phyloP scores from a whole-genome alignment of 2,329 filamentous ascomycete genomes.

The Atkinsonella texensis region DNA sequence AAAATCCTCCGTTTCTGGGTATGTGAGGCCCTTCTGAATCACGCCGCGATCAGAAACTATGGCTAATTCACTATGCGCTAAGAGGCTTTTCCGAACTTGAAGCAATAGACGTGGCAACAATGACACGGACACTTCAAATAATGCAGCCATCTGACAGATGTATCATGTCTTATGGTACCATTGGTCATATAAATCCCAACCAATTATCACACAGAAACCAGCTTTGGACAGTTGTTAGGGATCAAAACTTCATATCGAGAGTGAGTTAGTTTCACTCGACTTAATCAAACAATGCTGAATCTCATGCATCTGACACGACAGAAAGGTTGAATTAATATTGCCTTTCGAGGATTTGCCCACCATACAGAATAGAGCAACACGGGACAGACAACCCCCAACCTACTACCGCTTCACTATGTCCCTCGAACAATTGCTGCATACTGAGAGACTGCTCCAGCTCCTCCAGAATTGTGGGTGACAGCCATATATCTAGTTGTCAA shows the following conservation, averaged over 20 bases:
- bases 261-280: slow-evolving; percentile 24
- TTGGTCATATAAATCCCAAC: slow-evolving; percentile 58
- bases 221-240: slow-evolving; percentile 59
- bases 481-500: not conserved
- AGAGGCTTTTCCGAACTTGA: not conserved
- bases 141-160: slow-evolving; percentile 54
- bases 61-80: not conserved
- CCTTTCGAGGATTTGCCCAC: slow-evolving; percentile 49
- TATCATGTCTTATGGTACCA: slow-evolving; percentile 56
- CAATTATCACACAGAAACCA: slow-evolving; percentile 61
- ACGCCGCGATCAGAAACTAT: not conserved
- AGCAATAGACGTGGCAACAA: slow-evolving; percentile 22
- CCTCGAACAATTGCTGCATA: slow-evolving; percentile 57
- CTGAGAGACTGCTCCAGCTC: slow-evolving; percentile 71
- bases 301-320: not conserved
- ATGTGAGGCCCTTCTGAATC: too few species aligned
- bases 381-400: slow-evolving; percentile 20
- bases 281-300: not conserved
- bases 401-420: slow-evolving; percentile 64
- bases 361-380: slow-evolving; percentile 40
- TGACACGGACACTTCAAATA: slow-evolving; percentile 30
- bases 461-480: slow-evolving; percentile 57
- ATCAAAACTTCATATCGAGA: slow-evolving; percentile 57
- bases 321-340: slow-evolving; percentile 57
- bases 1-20: too few species aligned